phyloP scores from a whole-genome alignment of 2,329 filamentous ascomycete genomes.

The Colletotrichum gloeosporioides region DNA sequence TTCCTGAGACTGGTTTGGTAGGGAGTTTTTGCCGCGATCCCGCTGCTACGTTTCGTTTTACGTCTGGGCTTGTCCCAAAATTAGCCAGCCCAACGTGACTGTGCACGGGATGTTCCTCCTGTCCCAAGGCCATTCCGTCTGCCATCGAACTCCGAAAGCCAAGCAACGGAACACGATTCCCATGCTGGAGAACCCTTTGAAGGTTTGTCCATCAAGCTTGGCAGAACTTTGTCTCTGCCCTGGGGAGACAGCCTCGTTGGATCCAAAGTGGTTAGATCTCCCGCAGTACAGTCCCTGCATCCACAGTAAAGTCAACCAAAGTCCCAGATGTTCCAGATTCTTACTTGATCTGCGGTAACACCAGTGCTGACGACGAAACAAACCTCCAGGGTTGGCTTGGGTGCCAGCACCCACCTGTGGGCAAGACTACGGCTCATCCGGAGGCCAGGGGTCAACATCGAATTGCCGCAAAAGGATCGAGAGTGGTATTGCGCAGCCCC shows the following conservation, averaged over 20 bases:
- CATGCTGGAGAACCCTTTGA: neutral
- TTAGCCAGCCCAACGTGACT: neutral
- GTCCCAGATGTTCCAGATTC: neutral
- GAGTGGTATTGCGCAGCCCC: neutral
- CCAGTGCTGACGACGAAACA: neutral
- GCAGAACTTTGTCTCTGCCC: neutral
- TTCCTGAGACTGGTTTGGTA: neutral
- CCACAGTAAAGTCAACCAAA: neutral
- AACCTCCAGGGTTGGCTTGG: neutral
- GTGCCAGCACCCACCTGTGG: neutral
- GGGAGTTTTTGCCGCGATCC: neutral
- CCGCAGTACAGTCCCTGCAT: neutral
- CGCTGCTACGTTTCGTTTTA: slow-evolving; percentile 1
- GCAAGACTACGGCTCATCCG: neutral
- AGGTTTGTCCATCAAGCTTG: neutral
- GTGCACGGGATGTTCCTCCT: neutral
- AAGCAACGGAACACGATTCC: neutral
- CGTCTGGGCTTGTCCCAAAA: neutral
- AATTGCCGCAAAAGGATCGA: neutral
- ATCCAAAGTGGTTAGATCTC: neutral
- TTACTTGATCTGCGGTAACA: neutral
- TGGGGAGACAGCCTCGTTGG: neutral
- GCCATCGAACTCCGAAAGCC: neutral
- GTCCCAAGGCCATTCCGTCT: neutral
- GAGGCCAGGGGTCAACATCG: neutral